These are phyloP conservation scores for Trypanosomatidae sp. DNA, from an alignment of 208 protist genomes.

Conservation along the genomic window DNA sequence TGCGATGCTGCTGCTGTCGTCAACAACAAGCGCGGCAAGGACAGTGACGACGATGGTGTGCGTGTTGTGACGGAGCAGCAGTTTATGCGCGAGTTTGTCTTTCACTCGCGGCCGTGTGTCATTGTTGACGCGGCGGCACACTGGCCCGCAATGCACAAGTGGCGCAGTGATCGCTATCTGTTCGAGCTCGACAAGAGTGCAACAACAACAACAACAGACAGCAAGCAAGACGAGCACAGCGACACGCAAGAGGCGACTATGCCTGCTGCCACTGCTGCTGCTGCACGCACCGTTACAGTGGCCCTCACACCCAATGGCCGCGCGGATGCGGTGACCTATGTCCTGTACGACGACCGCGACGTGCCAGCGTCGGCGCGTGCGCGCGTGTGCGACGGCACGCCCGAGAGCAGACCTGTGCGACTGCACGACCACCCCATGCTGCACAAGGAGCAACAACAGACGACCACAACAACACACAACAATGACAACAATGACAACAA, in stretches of 20 bases:
- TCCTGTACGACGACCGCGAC: slow-evolving; percentile 32
- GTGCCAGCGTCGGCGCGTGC: slow-evolving; percentile 10
- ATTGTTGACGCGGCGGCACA: slow-evolving; percentile 55
- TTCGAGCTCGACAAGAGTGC: slow-evolving; percentile 43
- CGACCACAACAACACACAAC: not conserved
- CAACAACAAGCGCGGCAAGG: not conserved
- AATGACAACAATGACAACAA: not conserved
- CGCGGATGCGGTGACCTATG: slow-evolving; percentile 74
- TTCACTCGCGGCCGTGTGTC: slow-evolving; percentile 64
- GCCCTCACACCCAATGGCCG: slow-evolving; percentile 87
- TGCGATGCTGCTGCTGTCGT: slow-evolving; percentile 3
- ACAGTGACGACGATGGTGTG: slow-evolving; percentile 3
- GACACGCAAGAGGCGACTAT: not conserved
- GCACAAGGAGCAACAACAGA: not conserved
- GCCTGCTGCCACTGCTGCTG: not conserved
- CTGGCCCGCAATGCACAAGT: slow-evolving; percentile 60
- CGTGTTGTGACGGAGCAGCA: slow-evolving; percentile 47
- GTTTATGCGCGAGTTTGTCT: slow-evolving; percentile 81
- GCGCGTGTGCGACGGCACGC: slow-evolving; percentile 6
- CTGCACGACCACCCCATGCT: slow-evolving; percentile 2
- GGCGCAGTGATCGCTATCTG: slow-evolving; percentile 62
- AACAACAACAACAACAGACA: slow-evolving; percentile 7
- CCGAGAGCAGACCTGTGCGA: slow-evolving; percentile 1
- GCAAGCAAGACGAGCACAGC: slow-evolving; percentile 3
- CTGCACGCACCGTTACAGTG: slow-evolving; percentile 50